Percentiles rank a stretch among this genome's conserved stretches.
Evolutionary conservation across 2,329 filamentous ascomycete genomes (phyloP).

Genomic region (Beauveria scarabaeidicola): DNA sequence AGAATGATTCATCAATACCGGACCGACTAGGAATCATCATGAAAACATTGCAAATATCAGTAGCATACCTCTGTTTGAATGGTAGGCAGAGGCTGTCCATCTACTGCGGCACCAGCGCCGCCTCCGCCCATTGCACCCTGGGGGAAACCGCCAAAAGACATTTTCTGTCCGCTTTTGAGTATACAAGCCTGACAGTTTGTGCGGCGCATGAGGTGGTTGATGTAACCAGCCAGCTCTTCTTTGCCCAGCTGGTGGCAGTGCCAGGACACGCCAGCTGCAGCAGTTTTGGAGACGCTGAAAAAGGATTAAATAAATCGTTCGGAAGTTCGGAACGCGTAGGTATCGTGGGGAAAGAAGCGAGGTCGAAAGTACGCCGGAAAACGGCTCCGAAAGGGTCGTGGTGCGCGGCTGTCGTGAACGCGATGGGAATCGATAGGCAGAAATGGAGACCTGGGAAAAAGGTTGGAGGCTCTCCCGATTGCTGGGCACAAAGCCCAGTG

Average conservation of each 20-base stretch:
- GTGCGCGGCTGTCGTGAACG: background rate
- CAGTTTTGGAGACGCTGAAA: background rate
- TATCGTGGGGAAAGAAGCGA: background rate
- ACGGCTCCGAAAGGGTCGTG: background rate
- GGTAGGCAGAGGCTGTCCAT: conserved; percentile 62
- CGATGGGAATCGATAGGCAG: conserved; percentile 1
- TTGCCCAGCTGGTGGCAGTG: background rate
- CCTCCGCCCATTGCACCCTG: conserved; percentile 33
- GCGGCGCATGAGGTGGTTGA: background rate
- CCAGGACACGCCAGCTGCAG: background rate
- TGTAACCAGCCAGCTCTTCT: background rate
- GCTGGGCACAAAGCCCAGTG: background rate
- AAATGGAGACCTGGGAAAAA: conserved; percentile 5
- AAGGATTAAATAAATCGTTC: background rate
- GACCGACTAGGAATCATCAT: background rate
- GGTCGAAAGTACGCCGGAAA: background rate
- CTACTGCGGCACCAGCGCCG: conserved; percentile 29
- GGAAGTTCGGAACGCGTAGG: background rate
- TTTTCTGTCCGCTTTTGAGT: conserved; percentile 19
- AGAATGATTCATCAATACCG: too few relatives aligned
- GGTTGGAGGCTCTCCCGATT: conserved; percentile 4
- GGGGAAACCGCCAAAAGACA: conserved; percentile 52
- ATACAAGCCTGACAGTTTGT: background rate
- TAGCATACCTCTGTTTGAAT: conserved; percentile 69
- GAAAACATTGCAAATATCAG: background rate